phyloP scores from a whole-genome alignment of 257 asterid genomes.

The Ligustrum vulgare region DNA sequence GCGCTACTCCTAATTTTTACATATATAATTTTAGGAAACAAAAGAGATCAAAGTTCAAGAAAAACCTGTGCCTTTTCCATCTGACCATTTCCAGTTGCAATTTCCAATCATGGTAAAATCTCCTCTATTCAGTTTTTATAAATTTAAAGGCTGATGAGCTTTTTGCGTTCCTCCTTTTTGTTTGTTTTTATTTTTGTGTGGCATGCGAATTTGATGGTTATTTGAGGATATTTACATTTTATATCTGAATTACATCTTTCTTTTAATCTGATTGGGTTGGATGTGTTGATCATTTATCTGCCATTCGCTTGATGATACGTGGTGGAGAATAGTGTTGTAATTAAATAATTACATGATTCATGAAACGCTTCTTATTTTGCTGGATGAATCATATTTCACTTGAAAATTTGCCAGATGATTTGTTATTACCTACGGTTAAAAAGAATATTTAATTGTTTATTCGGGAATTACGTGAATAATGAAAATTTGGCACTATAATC shows the following conservation, averaged over 20 bases:
- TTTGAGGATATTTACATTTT: not conserved
- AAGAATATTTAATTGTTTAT: not conserved
- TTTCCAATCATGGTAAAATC: no score
- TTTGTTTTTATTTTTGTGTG: not conserved
- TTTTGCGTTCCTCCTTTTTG: no score
- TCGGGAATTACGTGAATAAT: not conserved
- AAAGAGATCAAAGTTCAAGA: no score
- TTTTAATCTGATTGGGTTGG: not conserved
- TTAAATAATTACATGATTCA: not conserved
- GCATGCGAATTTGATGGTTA: not conserved
- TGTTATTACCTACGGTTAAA: not conserved
- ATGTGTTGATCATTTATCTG: not conserved
- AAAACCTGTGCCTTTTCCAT: no score
- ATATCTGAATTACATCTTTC: not conserved
- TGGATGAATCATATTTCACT: not conserved
- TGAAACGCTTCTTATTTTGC: not conserved
- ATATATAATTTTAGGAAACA: no score
- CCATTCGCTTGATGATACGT: not conserved
- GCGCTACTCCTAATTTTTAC: no score
- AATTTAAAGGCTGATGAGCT: no score
- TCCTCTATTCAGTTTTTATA: no score
- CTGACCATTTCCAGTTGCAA: no score
- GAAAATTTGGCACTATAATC: not conserved
- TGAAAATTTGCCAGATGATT: not conserved
- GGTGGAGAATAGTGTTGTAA: not conserved